Base-by-base conservation (phyloP, 768 basidiomycete species). In the Agaricus sinodeliciosus region DNA sequence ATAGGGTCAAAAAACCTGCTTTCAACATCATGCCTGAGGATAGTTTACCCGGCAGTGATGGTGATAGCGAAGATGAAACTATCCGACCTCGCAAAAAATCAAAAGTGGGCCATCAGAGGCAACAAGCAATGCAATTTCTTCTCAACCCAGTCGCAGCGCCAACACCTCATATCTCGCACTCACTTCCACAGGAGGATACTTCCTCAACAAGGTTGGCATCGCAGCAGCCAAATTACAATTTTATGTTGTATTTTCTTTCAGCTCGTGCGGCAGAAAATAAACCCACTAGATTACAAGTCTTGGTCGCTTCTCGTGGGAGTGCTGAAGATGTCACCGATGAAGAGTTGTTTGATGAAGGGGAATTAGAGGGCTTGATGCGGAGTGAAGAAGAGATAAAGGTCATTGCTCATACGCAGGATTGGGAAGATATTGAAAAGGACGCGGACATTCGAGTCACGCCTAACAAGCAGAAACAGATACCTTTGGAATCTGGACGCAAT, bases 341-440 rank as follows among this genome's bases (percentile, higher is more conserved):
- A 7, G 89, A 90, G 54, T 68, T 91, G 19, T 88, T 91, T 55
- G 76, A 67, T 3, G 75, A 79, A 27, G 84, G 81, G 2, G 89
- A 91, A 64, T 63, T 87, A 25, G 87, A 89, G 49, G 74, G 69
- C 16, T 49, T 87, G 26, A 57, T 87, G 18, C 69, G 89, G 51
- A 68, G 59, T 43, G 70, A 78, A 28, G 74, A 71, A 18, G 84
- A 90, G 62, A 71, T 71, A 13, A 67, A 70, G 47, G 66, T 69
- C 1, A 62, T 87, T 18, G 63, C 63, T 22, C 58, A 65, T 43
- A 57, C 67, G 28, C 63, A 69, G 16, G 67, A 62, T 28, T 72
- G 68, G 69, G 62, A 56, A 48, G 60, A 61, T 16, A 63, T 61
- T 8, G 56, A 62, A 9, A 56, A 60, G n/a, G 50, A 49, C 16